phyloP scores from a whole-genome alignment of 306 rosid species.

The Cyclanthera cordifolia region DNA sequence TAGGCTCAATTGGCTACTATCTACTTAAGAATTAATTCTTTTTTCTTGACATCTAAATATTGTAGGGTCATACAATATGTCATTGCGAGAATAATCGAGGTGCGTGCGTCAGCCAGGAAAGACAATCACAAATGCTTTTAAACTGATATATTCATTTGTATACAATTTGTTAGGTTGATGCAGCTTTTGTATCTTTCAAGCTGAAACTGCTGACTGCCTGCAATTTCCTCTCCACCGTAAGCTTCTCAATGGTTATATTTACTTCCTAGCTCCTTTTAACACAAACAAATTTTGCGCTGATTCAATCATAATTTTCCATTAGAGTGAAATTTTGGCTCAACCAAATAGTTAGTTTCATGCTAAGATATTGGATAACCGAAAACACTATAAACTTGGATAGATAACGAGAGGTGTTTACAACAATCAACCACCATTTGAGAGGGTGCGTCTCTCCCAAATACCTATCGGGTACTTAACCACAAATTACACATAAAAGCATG shows the following conservation, averaged over 20 bases:
- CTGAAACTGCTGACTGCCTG: conserved; percentile 50
- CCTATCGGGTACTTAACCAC: too few relatives aligned
- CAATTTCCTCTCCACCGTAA: conserved; percentile 56
- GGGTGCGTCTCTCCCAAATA: too few relatives aligned
- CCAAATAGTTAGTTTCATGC: neutral
- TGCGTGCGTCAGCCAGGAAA: too few relatives aligned
- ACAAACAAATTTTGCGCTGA: neutral
- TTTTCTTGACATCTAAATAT: neutral
- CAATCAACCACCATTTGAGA: too few relatives aligned
- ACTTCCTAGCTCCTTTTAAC: neutral
- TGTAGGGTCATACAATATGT: too few relatives aligned
- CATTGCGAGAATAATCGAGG: too few relatives aligned
- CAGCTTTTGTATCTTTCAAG: conserved; percentile 77
- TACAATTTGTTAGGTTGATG: conserved; percentile 52
- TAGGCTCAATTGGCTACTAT: too few relatives aligned
- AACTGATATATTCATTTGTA: conserved; percentile 18
- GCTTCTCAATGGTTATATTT: conserved; percentile 69
- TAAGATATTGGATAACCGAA: too few relatives aligned
- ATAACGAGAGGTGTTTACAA: too few relatives aligned
- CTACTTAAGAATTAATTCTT: too few relatives aligned
- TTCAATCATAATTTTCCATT: neutral
- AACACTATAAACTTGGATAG: too few relatives aligned
- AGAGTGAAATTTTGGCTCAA: neutral
- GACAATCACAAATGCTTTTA: neutral
- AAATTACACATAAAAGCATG: too few relatives aligned